A percentile compares a stretch with the other conserved stretches of the same genome.
phyloP scores from a whole-genome alignment of 1,284 basidiomycete genomes.

The Sphaerobolus stellatus region DNA sequence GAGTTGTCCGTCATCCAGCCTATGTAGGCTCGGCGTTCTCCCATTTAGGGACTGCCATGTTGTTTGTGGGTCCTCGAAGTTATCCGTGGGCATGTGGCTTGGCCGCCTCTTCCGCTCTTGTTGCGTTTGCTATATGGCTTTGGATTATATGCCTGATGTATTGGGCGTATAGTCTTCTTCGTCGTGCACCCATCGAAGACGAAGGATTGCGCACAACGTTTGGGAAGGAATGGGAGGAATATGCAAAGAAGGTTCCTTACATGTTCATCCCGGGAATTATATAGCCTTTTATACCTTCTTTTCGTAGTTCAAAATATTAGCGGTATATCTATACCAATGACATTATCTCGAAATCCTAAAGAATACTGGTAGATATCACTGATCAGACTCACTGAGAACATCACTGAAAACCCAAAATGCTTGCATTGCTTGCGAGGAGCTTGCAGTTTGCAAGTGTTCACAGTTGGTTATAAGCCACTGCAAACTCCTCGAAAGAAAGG shows the following conservation, averaged over 20 bases:
- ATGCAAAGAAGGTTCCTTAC: constrained; percentile 14
- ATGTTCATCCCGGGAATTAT: constrained; percentile 13
- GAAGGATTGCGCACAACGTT: constrained; percentile 19
- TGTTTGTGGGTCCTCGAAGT: not conserved
- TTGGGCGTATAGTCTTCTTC: constrained; percentile 33
- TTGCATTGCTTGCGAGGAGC: no score
- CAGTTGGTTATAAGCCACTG: no score
- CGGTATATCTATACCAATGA: no score
- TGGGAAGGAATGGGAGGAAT: constrained; percentile 18
- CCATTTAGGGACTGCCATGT: constrained; percentile 23
- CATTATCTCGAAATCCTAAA: no score
- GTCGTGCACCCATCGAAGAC: constrained; percentile 3
- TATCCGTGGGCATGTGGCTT: not conserved
- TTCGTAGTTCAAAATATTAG: not conserved
- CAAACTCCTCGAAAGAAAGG: no score
- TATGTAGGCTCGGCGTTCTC: constrained; percentile 26
- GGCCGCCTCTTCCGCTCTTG: not conserved
- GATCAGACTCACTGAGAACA: no score
- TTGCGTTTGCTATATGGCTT: not conserved
- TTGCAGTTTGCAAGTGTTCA: no score
- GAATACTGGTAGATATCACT: no score
- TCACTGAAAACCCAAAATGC: no score
- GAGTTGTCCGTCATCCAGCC: constrained; percentile 11
- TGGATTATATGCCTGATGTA: not conserved
- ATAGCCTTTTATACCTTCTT: not conserved